Evolutionary conservation across 495 filamentous ascomycete genomes (phyloP), one percentile per base, ranked within the genome.

Genomic region (Annulohypoxylon bovei): DNA sequence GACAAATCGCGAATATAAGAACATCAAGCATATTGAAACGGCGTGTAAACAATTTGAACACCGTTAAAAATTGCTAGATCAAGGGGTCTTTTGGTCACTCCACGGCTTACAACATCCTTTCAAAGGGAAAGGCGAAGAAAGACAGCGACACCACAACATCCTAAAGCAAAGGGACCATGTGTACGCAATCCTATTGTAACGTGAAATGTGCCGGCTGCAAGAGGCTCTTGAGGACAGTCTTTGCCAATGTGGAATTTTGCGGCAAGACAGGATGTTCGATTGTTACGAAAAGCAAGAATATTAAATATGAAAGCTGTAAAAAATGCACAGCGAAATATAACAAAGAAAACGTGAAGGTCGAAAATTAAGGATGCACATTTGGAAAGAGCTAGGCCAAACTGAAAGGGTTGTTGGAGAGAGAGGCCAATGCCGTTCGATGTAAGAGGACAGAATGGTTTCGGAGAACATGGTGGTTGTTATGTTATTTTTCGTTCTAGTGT

Each of bases 81-180:
- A n/a, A n/a, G n/a, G n/a, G n/a, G n/a, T n/a, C n/a, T n/a, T n/a
- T n/a, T n/a, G n/a, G n/a, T 32, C 30, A 32, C 30, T 4, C 30
- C 8, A 32, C 30, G 8, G 30, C 30, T 32, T 32, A 32, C 30
- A 32, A 4, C 30, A 32, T n/a, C n/a, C n/a, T n/a, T n/a, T n/a
- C n/a, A n/a, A n/a, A n/a, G n/a, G n/a, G n/a, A n/a, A n/a, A n/a
- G n/a, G n/a, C n/a, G n/a, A n/a, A n/a, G n/a, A n/a, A n/a, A n/a
- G n/a, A n/a, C n/a, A n/a, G n/a, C n/a, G n/a, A n/a, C n/a, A n/a
- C n/a, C n/a, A n/a, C n/a, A n/a, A n/a, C n/a, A n/a, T n/a, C n/a
- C n/a, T n/a, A n/a, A n/a, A n/a, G n/a, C 16, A 46, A 46, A 20
- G 6, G 18, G 12, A 62, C 30, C 9, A 62, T 62, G 58, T 62